phyloP scores from a whole-genome alignment of 257 asterid species.

The Rauvolfia tetraphylla region DNA sequence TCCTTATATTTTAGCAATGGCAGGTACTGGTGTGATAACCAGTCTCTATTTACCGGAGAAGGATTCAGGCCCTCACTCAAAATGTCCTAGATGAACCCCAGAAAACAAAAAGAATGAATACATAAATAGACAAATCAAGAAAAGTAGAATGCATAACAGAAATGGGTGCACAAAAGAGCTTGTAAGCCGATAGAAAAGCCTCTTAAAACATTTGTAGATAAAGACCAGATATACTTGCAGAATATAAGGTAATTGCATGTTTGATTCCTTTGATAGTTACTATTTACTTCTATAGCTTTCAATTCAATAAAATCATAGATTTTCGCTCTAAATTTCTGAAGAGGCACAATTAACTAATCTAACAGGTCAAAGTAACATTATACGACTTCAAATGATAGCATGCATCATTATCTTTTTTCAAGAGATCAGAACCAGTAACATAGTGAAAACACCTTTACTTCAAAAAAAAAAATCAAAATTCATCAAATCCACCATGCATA shows the following conservation, averaged over 20 bases:
- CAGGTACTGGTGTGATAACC: constrained; percentile 39
- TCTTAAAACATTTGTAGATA: background rate
- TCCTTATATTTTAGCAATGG: constrained; percentile 44
- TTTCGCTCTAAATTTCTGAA: background rate
- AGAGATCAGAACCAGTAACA: background rate
- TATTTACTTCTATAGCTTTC: background rate
- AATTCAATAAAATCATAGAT: background rate
- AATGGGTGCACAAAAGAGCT: background rate
- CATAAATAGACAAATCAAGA: background rate
- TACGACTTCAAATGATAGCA: background rate
- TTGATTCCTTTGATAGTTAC: background rate
- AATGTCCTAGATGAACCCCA: constrained; percentile 16
- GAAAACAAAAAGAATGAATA: background rate
- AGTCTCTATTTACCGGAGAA: constrained; percentile 32
- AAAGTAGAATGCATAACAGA: background rate
- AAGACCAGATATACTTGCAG: background rate
- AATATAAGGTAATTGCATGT: background rate
- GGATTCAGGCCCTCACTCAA: constrained; percentile 30
- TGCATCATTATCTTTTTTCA: background rate
- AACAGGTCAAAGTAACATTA: background rate
- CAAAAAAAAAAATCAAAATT: background rate
- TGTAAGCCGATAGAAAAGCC: background rate
- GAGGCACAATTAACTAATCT: background rate
- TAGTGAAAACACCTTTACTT: background rate
- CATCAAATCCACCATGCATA: background rate